Percentiles rank a stretch among this genome's conserved stretches.
Evolutionary conservation across 2,329 filamentous ascomycete species (phyloP).

Genomic region (Thielaviopsis ethacetica): DNA sequence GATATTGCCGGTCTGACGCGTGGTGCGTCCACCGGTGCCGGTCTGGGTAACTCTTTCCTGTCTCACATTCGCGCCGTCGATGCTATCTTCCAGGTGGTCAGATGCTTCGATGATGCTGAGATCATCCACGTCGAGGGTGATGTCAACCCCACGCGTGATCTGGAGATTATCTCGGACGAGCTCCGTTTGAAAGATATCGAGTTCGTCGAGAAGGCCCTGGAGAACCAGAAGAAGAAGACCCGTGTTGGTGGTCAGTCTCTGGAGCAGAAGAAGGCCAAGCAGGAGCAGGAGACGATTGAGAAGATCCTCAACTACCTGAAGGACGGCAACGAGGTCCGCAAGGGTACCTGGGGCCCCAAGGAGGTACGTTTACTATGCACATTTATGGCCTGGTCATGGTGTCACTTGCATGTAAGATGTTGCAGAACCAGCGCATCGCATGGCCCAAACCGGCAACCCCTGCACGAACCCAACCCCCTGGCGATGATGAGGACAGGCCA

Average conservation of each 20-base stretch:
- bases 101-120: constrained; percentile 96
- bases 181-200: constrained; percentile 96
- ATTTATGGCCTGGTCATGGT: neutral
- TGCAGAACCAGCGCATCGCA: neutral
- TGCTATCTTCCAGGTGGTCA: constrained; percentile 93
- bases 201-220: constrained; percentile 90
- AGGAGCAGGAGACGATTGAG: constrained; percentile 85
- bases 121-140: constrained; percentile 99
- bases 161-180: constrained; percentile 95
- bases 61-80: constrained; percentile 97
- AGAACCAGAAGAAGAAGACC: constrained; percentile 86
- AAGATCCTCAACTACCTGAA: constrained; percentile 73
- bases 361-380: constrained; percentile 52
- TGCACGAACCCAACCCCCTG: constrained; percentile 1
- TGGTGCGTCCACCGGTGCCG: constrained; percentile 90
- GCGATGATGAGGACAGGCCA: constrained; percentile 12
- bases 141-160: constrained; percentile 83
- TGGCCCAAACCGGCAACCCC: neutral
- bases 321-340: constrained; percentile 83
- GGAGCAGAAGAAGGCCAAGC: constrained; percentile 93
- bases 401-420: neutral
- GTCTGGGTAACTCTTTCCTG: constrained; percentile 94
- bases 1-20: constrained; percentile 95
- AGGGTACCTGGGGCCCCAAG: constrained; percentile 78
- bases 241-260: constrained; percentile 84